phyloP scores from a whole-genome alignment of 345 rosid species.

The Sonneratia caseolaris region DNA sequence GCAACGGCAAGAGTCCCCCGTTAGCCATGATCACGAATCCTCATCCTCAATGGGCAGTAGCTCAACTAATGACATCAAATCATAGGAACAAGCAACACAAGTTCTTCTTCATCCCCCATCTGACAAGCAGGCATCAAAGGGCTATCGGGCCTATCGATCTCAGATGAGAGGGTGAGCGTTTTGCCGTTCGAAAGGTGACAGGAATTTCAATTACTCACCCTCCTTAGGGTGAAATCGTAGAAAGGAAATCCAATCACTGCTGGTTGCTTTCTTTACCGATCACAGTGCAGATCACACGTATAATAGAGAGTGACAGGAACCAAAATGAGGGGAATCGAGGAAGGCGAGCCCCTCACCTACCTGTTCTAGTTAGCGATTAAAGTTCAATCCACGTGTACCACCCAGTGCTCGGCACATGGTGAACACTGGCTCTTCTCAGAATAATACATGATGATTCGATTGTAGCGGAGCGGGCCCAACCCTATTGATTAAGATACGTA shows the following conservation, averaged over 20 bases:
- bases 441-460: neutral
- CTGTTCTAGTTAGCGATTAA: neutral
- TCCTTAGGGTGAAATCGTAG: neutral
- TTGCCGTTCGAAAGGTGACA: too few relatives aligned
- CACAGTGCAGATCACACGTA: neutral
- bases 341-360: neutral
- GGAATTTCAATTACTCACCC: neutral
- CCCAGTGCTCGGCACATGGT: neutral
- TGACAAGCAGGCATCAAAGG: neutral
- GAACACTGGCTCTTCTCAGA: neutral
- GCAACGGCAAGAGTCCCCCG: neutral
- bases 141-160: neutral
- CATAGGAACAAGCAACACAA: neutral
- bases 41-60: neutral
- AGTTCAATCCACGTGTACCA: neutral
- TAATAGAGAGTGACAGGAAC: neutral
- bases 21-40: neutral
- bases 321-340: neutral
- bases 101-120: neutral
- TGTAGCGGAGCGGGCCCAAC: too few relatives aligned
- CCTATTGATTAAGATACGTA: too few relatives aligned
- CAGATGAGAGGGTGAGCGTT: neutral
- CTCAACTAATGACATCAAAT: slow-evolving; percentile 2
- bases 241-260: neutral
- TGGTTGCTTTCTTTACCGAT: neutral